Percentiles rank a stretch among this genome's conserved stretches.
Conservation (phyloP, 768 basidiomycete genomes). For the Lenzites betulinus region DNA sequence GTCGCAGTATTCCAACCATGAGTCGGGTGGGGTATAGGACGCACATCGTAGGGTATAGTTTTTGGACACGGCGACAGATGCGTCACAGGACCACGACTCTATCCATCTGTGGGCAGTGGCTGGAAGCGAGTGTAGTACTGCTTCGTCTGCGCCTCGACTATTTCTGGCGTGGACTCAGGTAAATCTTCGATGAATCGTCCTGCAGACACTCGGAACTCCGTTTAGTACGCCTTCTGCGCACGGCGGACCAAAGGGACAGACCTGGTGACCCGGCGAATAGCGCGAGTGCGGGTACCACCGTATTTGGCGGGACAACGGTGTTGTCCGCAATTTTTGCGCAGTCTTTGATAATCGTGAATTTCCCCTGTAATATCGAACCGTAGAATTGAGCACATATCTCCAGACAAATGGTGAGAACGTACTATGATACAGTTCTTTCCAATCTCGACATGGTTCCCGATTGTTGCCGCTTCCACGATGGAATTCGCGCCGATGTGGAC, state of each 20-base stretch:
- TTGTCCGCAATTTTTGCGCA: conserved; percentile 89
- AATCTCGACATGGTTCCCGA: conserved; percentile 93
- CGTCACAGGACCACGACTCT: neutral
- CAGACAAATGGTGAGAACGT: conserved; percentile 30
- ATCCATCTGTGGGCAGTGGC: conserved; percentile 23
- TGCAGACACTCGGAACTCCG: conserved; percentile 30
- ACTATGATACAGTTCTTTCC: conserved; percentile 96
- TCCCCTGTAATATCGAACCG: conserved; percentile 60
- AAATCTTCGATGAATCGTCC: conserved; percentile 83
- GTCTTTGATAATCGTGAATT: conserved; percentile 96
- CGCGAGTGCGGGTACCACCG: conserved; percentile 87
- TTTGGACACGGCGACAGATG: neutral
- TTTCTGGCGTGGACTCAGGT: conserved; percentile 93
- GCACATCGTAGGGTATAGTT: conserved; percentile 11
- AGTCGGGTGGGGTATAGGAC: conserved; percentile 1
- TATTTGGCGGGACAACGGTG: conserved; percentile 87
- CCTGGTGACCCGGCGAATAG: conserved; percentile 90
- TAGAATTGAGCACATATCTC: neutral
- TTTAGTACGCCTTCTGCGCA: neutral
- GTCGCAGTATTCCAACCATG: neutral
- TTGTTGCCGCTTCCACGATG: conserved; percentile 92
- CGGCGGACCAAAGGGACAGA: conserved; percentile 33
- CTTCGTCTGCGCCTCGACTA: conserved; percentile 84
- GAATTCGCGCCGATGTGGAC: conserved; percentile 90
- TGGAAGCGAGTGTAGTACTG: conserved; percentile 80